phyloP scores from a whole-genome alignment of 23 red algal species.

The Cyanidium caldarium region DNA sequence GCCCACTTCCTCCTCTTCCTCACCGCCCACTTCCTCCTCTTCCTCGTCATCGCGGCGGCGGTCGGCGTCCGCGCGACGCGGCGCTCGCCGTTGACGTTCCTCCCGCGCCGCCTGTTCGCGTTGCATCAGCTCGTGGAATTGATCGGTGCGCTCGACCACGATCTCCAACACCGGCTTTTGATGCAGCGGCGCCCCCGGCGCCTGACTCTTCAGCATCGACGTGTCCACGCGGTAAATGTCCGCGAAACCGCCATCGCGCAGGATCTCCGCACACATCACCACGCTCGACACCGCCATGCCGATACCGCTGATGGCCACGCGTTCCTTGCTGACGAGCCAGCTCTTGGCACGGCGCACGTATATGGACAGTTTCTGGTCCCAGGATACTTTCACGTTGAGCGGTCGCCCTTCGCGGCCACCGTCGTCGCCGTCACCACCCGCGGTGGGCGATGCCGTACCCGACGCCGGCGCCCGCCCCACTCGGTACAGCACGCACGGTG shows the following conservation, averaged over 20 bases:
- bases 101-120: neutral
- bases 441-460: no score
- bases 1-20: no score
- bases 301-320: neutral
- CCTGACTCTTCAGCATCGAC: neutral
- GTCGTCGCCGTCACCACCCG: no score
- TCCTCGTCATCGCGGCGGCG: neutral
- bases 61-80: neutral
- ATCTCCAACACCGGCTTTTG: conserved; percentile 6
- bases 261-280: conserved; percentile 4
- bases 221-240: neutral
- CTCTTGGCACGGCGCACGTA: neutral
- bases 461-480: no score
- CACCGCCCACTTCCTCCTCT: neutral
- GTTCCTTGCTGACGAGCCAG: neutral
- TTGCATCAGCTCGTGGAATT: neutral
- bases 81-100: neutral
- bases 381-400: conserved; percentile 4
- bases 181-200: neutral
- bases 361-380: conserved; percentile 1
- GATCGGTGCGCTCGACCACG: conserved; percentile 1
- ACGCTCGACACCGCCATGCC: conserved; percentile 4
- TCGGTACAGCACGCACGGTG: no score
- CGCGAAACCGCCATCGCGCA: neutral
- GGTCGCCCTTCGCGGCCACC: neutral